These are phyloP conservation scores for Vanrija sp. DNA, from an alignment of 1,284 basidiomycete genomes.

Conservation along the genomic window DNA sequence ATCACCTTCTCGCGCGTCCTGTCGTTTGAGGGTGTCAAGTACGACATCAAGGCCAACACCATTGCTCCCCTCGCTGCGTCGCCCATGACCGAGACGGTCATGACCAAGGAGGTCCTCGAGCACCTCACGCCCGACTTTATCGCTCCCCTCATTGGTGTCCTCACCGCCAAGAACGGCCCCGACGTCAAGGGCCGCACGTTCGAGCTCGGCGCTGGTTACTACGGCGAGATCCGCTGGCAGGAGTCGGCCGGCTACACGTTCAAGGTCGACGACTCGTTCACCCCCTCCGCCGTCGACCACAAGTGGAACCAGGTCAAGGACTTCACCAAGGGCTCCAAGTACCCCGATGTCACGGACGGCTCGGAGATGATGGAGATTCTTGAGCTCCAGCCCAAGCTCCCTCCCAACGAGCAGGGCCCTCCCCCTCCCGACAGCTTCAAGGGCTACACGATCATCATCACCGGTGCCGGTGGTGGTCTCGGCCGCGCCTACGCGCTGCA, in stretches of 20 bases:
- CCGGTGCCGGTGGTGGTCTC: conserved; percentile 88
- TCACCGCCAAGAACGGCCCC: conserved; percentile 55
- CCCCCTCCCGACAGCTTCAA: conserved; percentile 74
- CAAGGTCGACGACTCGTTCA: conserved; percentile 85
- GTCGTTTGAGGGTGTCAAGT: conserved; percentile 84
- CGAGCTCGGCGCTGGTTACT: conserved; percentile 90
- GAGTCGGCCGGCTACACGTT: conserved; percentile 79
- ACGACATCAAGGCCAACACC: conserved; percentile 80
- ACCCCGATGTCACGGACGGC: conserved; percentile 70
- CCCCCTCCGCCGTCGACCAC: conserved; percentile 86
- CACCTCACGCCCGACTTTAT: conserved; percentile 91
- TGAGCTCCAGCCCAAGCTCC: conserved; percentile 13
- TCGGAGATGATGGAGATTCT: conserved; percentile 55
- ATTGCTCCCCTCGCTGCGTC: conserved; percentile 93
- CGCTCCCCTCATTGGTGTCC: conserved; percentile 81
- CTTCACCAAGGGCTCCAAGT: conserved; percentile 63
- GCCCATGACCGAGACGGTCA: conserved; percentile 87
- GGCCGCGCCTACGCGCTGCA: conserved; percentile 88
- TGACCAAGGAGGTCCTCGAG: conserved; percentile 92
- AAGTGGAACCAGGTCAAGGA: conserved; percentile 79
- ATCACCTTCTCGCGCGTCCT: conserved; percentile 88
- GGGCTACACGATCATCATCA: conserved; percentile 87
- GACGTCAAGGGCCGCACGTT: conserved; percentile 84
- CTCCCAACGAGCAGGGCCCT: conserved; percentile 36
- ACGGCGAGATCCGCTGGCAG: conserved; percentile 90